A percentile compares a stretch with the other conserved stretches of the same genome.
phyloP scores from a whole-genome alignment of 1,284 basidiomycete species.

The Vanrija sp. region DNA sequence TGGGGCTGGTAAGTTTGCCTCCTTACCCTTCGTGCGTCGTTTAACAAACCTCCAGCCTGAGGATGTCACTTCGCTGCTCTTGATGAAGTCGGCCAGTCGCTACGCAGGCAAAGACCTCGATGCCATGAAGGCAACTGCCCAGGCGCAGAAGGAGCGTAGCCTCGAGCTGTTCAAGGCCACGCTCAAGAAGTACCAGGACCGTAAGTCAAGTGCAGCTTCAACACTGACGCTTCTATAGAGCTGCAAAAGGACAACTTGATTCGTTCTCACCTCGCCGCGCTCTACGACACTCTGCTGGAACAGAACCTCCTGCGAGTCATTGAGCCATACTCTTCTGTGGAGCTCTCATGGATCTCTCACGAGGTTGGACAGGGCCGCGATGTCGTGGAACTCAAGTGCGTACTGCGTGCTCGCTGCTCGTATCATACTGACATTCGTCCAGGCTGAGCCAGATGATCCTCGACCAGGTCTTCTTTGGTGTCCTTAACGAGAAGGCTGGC shows the following conservation, averaged over 20 bases:
- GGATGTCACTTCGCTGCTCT: slow-evolving; percentile 80
- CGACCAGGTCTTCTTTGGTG: slow-evolving; percentile 90
- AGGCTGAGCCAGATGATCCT: slow-evolving; percentile 97
- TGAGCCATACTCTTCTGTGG: slow-evolving; percentile 90
- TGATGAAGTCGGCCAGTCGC: slow-evolving; percentile 80
- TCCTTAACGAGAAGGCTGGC: slow-evolving; percentile 90
- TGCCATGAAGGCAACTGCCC: slow-evolving; percentile 90
- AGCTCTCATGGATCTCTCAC: slow-evolving; percentile 84
- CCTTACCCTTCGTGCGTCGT: not conserved
- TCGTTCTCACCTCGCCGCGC: slow-evolving; percentile 81
- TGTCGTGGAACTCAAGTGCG: slow-evolving; percentile 90
- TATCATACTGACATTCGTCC: not conserved
- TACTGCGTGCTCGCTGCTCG: slow-evolving; percentile 9
- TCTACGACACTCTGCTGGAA: slow-evolving; percentile 93
- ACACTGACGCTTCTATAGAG: slow-evolving; percentile 55
- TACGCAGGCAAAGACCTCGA: slow-evolving; percentile 80
- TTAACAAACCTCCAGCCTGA: slow-evolving; percentile 62
- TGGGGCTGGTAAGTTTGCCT: slow-evolving; percentile 67
- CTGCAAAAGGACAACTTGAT: slow-evolving; percentile 91
- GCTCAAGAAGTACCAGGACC: slow-evolving; percentile 79
- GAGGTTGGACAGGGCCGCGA: slow-evolving; percentile 84
- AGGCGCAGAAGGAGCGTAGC: slow-evolving; percentile 87
- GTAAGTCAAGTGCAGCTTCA: slow-evolving; percentile 51
- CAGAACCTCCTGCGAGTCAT: slow-evolving; percentile 92
- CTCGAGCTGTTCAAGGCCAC: slow-evolving; percentile 85